phyloP scores from a whole-genome alignment of 352 stramenopile species.

The Globisporangium cystogenes region DNA sequence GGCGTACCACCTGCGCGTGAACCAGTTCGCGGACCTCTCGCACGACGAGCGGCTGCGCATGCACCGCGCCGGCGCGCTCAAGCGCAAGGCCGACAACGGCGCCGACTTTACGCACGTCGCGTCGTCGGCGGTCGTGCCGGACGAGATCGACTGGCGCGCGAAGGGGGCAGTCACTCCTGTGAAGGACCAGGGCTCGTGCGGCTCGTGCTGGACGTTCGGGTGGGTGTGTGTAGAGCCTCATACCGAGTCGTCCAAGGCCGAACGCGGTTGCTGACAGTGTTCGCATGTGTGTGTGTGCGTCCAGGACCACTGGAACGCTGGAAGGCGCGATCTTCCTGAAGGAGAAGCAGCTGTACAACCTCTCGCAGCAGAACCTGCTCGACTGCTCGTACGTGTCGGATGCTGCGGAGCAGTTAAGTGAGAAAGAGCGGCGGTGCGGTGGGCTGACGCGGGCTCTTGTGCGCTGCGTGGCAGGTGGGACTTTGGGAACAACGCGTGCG shows the following conservation, averaged over 20 bases:
- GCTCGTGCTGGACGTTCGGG: constrained; percentile 91
- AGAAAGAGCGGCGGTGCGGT: too few species aligned
- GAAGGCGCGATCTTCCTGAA: constrained; percentile 73
- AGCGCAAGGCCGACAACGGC: constrained; percentile 59
- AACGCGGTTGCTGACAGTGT: too few species aligned
- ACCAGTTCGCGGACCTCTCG: constrained; percentile 80
- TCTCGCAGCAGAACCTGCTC: constrained; percentile 88
- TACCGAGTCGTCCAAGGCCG: too few species aligned
- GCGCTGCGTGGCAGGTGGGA: constrained; percentile 55
- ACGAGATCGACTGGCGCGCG: constrained; percentile 84
- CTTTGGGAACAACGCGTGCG: constrained; percentile 87
- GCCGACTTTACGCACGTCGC: constrained; percentile 38
- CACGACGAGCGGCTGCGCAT: constrained; percentile 57
- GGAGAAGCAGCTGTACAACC: constrained; percentile 67
- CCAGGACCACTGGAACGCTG: constrained; percentile 73
- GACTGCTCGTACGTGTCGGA: constrained; percentile 74
- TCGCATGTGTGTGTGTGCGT: not conserved
- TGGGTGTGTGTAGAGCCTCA: constrained; percentile 13
- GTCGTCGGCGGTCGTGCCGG: constrained; percentile 30
- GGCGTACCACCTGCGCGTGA: constrained; percentile 72
- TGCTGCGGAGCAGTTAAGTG: too few species aligned
- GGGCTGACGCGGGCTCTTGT: not conserved
- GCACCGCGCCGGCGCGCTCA: constrained; percentile 33
- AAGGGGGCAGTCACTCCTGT: constrained; percentile 86
- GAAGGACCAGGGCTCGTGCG: constrained; percentile 90